Conservation (phyloP, 2,329 filamentous ascomycete genomes). For the Aspergillus fructus region DNA sequence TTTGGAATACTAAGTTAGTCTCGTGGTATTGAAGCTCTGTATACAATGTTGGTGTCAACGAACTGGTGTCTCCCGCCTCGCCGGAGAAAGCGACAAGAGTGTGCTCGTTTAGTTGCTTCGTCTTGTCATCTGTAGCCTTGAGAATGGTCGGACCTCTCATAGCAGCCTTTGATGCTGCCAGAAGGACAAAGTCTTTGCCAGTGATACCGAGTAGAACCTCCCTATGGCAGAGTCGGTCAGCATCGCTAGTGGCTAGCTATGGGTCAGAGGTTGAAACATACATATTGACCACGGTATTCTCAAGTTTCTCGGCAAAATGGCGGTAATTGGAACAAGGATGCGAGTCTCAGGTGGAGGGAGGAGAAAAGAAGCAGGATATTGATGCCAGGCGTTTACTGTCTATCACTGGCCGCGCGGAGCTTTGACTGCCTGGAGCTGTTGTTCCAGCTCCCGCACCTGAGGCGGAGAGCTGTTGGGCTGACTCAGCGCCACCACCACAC, state of each 20-base stretch:
- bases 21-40: not conserved
- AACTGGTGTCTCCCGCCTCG: slow-evolving; percentile 93
- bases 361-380: slow-evolving; percentile 18
- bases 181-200: slow-evolving; percentile 98
- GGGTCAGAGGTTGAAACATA: slow-evolving; percentile 17
- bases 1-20: slow-evolving; percentile 16
- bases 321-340: slow-evolving; percentile 13
- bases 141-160: slow-evolving; percentile 97
- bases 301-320: not conserved
- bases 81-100: slow-evolving; percentile 94
- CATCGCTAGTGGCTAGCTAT: slow-evolving; percentile 8
- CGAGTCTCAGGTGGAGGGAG: slow-evolving; percentile 18
- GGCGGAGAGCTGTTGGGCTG: slow-evolving; percentile 33
- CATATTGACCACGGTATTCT: slow-evolving; percentile 26
- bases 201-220: slow-evolving; percentile 98
- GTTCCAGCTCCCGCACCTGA: slow-evolving; percentile 16
- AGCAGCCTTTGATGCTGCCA: slow-evolving; percentile 94
- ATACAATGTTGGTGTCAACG: slow-evolving; percentile 24
- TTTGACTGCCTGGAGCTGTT: slow-evolving; percentile 42
- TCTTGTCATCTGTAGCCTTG: slow-evolving; percentile 96
- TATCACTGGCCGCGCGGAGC: slow-evolving; percentile 38
- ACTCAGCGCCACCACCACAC: slow-evolving; percentile 33
- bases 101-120: slow-evolving; percentile 84
- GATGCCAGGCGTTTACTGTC: slow-evolving; percentile 23
- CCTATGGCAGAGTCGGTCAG: slow-evolving; percentile 54